These are phyloP conservation scores for Pleurotus salmoneostramineus DNA, from an alignment of 768 basidiomycete genomes.

Conservation along the genomic window DNA sequence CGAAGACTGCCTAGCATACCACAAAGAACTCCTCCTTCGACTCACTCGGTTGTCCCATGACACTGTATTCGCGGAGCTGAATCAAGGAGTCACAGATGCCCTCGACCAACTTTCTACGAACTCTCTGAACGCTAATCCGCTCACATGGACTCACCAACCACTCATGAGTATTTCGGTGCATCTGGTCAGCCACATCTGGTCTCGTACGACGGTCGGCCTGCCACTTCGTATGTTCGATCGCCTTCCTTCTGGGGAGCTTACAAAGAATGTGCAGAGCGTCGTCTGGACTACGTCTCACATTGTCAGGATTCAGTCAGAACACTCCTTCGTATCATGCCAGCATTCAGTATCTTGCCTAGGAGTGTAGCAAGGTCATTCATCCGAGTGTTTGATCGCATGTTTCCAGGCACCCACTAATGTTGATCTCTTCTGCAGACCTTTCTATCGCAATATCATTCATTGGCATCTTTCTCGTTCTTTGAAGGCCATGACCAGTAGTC, in stretches of 20 bases:
- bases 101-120: not conserved
- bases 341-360: not conserved
- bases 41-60: not conserved
- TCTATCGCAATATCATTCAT: not conserved
- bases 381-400: not conserved
- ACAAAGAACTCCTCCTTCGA: slow-evolving; percentile 1
- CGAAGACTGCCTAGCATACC: not conserved
- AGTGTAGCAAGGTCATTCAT: not conserved
- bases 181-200: slow-evolving; percentile 18
- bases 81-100: slow-evolving; percentile 5
- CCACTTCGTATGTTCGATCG: slow-evolving; percentile 16
- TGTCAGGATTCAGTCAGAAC: not conserved
- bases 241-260: not conserved
- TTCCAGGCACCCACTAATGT: not conserved
- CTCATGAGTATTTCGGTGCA: slow-evolving; percentile 12
- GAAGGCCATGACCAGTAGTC: not conserved
- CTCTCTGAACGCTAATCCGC: not conserved
- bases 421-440: not conserved
- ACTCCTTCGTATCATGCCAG: not conserved
- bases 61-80: not conserved
- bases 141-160: slow-evolving; percentile 16
- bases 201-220: slow-evolving; percentile 23
- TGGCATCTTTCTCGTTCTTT: not conserved
- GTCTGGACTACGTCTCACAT: not conserved
- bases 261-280: not conserved